A percentile compares a stretch with the other conserved stretches of the same genome.
Evolutionary conservation across 2,329 filamentous ascomycete genomes (phyloP).

Genomic region (Tothia fuscella): DNA sequence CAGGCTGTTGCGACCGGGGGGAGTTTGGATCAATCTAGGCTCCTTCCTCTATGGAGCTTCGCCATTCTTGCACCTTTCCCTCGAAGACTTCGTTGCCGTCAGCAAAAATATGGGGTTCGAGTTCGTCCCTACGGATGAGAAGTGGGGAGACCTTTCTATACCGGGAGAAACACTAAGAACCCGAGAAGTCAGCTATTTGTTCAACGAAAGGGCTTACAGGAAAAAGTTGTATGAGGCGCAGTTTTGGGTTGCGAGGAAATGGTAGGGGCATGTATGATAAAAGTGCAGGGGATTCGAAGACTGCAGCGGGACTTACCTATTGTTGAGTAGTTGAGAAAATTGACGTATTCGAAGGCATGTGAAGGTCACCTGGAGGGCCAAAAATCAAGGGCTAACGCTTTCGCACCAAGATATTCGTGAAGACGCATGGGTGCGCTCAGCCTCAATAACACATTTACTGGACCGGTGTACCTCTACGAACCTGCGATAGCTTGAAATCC

Average conservation of each 20-base stretch:
- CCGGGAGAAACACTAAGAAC: background rate
- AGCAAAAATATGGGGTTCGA: slow-evolving; percentile 8
- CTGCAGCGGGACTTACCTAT: too few species aligned
- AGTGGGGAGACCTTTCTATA: slow-evolving; percentile 4
- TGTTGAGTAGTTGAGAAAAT: too few species aligned
- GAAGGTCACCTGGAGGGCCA: too few species aligned
- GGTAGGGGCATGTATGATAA: too few species aligned
- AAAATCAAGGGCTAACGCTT: too few species aligned
- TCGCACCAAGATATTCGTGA: too few species aligned
- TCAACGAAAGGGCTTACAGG: background rate
- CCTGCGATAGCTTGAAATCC: too few species aligned
- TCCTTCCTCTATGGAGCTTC: slow-evolving; percentile 38
- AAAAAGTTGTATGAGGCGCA: slow-evolving; percentile 5
- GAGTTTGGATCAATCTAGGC: slow-evolving; percentile 9
- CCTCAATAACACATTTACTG: too few species aligned
- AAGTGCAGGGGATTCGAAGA: too few species aligned
- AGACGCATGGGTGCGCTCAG: too few species aligned
- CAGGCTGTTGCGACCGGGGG: background rate
- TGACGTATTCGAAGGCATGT: too few species aligned
- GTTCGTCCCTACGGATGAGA: slow-evolving; percentile 3
- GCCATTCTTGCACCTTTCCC: slow-evolving; percentile 6
- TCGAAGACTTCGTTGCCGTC: slow-evolving; percentile 8
- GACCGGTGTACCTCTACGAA: too few species aligned
- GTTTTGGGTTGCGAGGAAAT: slow-evolving; percentile 9
- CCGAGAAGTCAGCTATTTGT: slow-evolving; percentile 7